Conservation (phyloP, 2,329 filamentous ascomycete genomes). For the Phialocephala sp. region DNA sequence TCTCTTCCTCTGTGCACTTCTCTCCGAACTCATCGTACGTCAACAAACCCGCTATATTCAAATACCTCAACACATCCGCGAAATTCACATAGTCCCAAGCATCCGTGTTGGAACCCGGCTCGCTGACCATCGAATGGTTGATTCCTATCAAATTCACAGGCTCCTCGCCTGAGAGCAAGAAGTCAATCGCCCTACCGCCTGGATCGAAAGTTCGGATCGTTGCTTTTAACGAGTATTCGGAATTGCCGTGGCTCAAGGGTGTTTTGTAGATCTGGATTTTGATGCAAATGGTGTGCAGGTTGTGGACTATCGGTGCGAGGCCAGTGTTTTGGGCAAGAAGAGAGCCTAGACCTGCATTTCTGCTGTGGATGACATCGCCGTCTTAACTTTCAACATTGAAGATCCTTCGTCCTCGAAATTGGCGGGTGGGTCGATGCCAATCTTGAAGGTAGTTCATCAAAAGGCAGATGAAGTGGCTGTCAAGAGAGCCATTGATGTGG, state of each 20-base stretch:
- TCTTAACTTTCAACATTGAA: neutral
- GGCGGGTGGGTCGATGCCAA: neutral
- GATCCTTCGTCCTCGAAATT: neutral
- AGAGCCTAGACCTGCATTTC: neutral
- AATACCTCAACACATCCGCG: neutral
- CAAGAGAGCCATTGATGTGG: neutral
- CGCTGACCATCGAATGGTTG: neutral
- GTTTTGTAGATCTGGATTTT: neutral
- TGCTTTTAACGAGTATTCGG: neutral
- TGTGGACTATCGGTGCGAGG: neutral
- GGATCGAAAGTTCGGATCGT: neutral
- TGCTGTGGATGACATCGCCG: neutral
- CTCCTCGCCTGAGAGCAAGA: neutral
- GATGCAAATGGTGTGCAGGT: neutral
- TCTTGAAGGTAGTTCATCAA: neutral
- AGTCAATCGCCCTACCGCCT: neutral
- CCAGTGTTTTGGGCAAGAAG: neutral
- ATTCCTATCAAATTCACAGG: neutral
- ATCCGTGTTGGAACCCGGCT: neutral
- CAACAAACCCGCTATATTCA: neutral
- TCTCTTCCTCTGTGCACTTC: neutral
- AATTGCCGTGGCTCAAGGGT: neutral
- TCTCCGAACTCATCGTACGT: neutral
- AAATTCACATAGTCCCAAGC: neutral
- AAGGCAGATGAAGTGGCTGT: neutral